Percentiles rank a stretch among this genome's conserved stretches.
phyloP scores from a whole-genome alignment of 2,329 filamentous ascomycete genomes.

The Epichloe scottii region DNA sequence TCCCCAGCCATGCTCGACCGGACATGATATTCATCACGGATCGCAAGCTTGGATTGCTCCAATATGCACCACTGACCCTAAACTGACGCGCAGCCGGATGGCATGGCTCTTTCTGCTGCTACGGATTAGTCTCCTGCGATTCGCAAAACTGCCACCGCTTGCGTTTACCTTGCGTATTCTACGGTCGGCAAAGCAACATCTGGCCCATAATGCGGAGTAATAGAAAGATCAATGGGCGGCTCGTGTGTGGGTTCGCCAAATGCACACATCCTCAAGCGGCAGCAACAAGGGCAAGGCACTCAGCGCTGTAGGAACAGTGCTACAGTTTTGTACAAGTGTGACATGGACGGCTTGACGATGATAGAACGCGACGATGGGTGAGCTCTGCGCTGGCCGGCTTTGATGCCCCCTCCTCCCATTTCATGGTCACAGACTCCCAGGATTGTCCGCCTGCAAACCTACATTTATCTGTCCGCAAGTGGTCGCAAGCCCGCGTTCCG shows the following conservation, averaged over 20 bases:
- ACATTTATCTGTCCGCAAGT: not conserved
- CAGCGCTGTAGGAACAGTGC: not conserved
- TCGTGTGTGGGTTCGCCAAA: no score
- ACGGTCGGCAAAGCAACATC: not conserved
- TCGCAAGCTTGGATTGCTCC: no score
- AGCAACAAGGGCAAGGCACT: no score
- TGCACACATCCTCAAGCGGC: no score
- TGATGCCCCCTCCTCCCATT: not conserved
- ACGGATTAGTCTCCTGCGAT: not conserved
- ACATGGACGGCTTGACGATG: not conserved
- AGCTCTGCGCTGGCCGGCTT: no score
- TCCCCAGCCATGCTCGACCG: no score
- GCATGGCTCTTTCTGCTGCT: not conserved
- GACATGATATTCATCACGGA: no score
- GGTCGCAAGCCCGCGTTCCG: slow-evolving; percentile 4
- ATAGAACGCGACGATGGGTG: not conserved
- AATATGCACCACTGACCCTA: no score
- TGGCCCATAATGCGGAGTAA: not conserved
- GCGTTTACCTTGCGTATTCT: not conserved
- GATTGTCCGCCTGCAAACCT: not conserved
- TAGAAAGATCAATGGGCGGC: not conserved
- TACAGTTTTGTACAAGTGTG: not conserved
- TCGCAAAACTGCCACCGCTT: not conserved
- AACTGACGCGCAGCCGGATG: not conserved
- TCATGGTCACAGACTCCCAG: not conserved